These are phyloP conservation scores for Chenopodium suecicum DNA, from an alignment of 148 eudicot species.

Conservation along the genomic window DNA sequence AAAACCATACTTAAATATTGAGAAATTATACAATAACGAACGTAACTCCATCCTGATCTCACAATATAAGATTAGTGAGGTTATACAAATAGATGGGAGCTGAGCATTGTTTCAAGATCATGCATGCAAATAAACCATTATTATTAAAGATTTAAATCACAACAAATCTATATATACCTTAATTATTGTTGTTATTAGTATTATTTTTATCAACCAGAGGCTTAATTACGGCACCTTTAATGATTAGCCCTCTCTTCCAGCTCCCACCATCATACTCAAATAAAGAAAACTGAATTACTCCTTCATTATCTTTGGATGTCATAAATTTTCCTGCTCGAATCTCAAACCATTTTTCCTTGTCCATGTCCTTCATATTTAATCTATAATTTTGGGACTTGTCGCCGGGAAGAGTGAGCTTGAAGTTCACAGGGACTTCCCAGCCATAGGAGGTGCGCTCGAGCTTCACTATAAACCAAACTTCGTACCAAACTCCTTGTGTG, in stretches of 20 bases:
- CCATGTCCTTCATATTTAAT: conserved; percentile 48
- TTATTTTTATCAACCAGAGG: conserved; percentile 3
- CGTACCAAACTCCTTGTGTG: conserved; percentile 44
- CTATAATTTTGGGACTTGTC: neutral
- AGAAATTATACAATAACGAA: too few relatives aligned
- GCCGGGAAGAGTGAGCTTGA: conserved; percentile 61
- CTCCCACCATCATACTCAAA: conserved; percentile 56
- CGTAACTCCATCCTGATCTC: too few relatives aligned
- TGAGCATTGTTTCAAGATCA: neutral
- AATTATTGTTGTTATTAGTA: conserved; percentile 14
- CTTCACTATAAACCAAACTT: conserved; percentile 53
- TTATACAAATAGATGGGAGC: neutral
- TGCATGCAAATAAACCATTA: neutral
- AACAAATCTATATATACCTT: neutral
- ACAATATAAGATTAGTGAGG: too few relatives aligned
- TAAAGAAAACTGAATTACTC: conserved; percentile 62
- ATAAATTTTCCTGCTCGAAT: conserved; percentile 52
- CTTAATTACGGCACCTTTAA: conserved; percentile 51
- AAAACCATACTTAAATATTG: too few relatives aligned
- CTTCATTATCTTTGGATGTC: conserved; percentile 28
- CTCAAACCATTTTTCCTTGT: conserved; percentile 61
- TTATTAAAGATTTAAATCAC: too few relatives aligned
- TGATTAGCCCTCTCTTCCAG: conserved; percentile 74
- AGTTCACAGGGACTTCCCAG: conserved; percentile 64
- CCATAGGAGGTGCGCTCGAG: conserved; percentile 53